Evolutionary conservation across 345 rosid genomes (phyloP), one percentile per base, ranked within the genome.

Genomic region (Acer yangbiense): DNA sequence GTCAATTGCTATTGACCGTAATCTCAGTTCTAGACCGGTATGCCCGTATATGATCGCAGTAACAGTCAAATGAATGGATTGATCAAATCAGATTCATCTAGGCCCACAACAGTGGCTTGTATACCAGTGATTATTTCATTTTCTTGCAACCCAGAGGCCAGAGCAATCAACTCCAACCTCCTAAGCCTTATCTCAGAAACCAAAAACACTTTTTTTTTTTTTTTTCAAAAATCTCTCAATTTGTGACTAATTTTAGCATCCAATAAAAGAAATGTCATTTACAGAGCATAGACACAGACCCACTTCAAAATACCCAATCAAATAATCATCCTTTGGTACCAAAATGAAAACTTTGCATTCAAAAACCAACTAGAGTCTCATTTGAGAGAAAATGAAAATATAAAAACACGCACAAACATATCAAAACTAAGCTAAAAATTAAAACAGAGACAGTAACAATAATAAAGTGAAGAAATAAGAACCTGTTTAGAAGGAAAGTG

Each of bases 61-160:
- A 79, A 75, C 55, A 54, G 78, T 70, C 82, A 81, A 80, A 80
- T 89, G 76, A 92, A 81, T 41, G 94, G 89, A 76, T 84, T 90
- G 43, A 87, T 94, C 62, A 89, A 92, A 80, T 91, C 89, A 8
- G 90, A 87, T 70, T 81, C 95, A 71, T 80, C 89, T 0, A 85
- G 89, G 74, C 96, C 88, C 50, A 89, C 99, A 60, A 94, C 99
- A 20, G 99, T 97, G 82, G 89, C 98, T 46, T 94, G 97, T 88
- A 91, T 97, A 87, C 99, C 99, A 39, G 93, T 94, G 66, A 97
- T 27, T 27, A 27, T 29, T 29, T 29, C 46, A 12, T 12, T 23
- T 57, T 12, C 52, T 72, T 72, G 50, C 65, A 72, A 32, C 63
- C 25, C 25, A 23, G 25, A 23, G 25, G 25, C 7, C 16, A 55